Evolutionary conservation across 768 basidiomycete genomes (phyloP), one percentile per base, ranked within the genome.

Genomic region (Macrocybe gigantea): DNA sequence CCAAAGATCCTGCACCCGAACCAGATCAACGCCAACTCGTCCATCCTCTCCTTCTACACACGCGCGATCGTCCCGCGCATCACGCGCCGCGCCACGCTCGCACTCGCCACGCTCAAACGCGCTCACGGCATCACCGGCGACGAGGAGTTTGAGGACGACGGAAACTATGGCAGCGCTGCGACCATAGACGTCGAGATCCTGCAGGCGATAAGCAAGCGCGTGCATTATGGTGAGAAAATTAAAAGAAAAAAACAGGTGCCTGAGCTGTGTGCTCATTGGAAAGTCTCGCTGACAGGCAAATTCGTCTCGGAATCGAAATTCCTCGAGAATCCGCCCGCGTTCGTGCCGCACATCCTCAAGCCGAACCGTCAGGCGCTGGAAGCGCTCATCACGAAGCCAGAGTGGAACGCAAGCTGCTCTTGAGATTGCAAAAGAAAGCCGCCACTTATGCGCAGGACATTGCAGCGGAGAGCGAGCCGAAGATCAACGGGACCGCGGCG

Each of bases 301-400:
- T 99, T 99, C 63, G 96, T 99, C 5, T 93, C 94, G 5, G 96
- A 99, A 68, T 89, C 90, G 29, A 99, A 99, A 64, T 99, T 99
- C 72, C 63, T 76, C n/a, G 77, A 81, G 31, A 73, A 89, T 51
- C 95, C 96, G 13, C 72, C 84, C 33, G 82, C 83, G 7, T 99
- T 97, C 66, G 78, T 99, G 48, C 93, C 94, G 0, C 93, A 94
- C 66, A 99, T 99, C 59, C 77, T 77, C 34, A 77, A 76, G 2
- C 83, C 84, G 7, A 87, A 98, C 63, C 79, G 81, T 12, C 67
- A 78, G 36, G 87, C 83, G 6, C 77, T 99, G 14, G 91, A 88
- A 6, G 83, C 68, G 0, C 71, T 99, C 39, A 97, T 99, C 61
- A 94, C 93, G n/a, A 98, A 98, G 64, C 93, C 96, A 0, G 95